Percentiles rank a stretch among this genome's conserved stretches.
These are phyloP conservation scores for Aegilops bicornis DNA, from an alignment of 176 grass and related monocot genomes.

Conservation along the genomic window DNA sequence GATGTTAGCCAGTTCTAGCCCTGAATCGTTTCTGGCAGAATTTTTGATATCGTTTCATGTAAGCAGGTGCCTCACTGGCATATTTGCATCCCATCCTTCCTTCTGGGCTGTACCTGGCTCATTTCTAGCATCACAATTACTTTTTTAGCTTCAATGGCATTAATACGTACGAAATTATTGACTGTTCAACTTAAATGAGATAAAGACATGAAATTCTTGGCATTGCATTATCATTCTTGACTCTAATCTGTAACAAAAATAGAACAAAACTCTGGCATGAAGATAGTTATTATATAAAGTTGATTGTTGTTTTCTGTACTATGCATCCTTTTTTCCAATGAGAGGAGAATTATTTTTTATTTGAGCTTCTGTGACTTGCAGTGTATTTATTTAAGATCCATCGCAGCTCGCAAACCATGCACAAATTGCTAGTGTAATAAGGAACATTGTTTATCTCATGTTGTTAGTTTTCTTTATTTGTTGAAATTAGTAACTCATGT, in stretches of 20 bases:
- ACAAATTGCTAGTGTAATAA: background rate
- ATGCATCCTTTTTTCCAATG: background rate
- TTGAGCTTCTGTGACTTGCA: background rate
- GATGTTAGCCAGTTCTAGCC: background rate
- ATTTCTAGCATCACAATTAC: background rate
- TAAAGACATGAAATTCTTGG: background rate
- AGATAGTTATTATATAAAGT: background rate
- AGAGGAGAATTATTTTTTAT: background rate
- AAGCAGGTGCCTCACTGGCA: background rate
- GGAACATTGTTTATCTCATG: constrained; percentile 9
- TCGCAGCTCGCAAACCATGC: background rate
- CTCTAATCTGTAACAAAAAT: background rate
- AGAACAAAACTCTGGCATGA: background rate
- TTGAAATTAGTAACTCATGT: constrained; percentile 17
- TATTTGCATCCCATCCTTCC: background rate
- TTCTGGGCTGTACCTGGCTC: background rate
- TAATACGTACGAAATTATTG: background rate
- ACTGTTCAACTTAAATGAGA: background rate
- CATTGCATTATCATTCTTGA: background rate
- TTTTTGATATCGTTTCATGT: background rate
- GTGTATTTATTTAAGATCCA: background rate
- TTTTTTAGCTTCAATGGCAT: background rate
- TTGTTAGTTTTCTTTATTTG: constrained; percentile 28
- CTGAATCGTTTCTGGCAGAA: background rate
- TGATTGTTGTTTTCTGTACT: background rate